Evolutionary conservation across 148 eudicot genomes (phyloP), one percentile per base, ranked within the genome.

Genomic region (Chenopodium quinoa): DNA sequence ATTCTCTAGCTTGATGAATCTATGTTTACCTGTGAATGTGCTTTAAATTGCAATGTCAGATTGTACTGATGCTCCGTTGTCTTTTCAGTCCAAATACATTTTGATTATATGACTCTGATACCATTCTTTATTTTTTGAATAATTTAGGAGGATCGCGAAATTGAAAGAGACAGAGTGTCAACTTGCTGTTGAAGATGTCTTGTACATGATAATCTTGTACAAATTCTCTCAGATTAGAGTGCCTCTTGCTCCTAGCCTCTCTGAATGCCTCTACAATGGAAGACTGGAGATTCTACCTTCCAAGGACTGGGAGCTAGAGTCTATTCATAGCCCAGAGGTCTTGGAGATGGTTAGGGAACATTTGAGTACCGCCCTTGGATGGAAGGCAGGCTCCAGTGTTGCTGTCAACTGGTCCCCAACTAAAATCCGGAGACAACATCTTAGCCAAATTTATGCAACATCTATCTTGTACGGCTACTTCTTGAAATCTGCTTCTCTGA

Each of bases 401-500:
- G 64, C 86, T 7, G 92, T 75, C 76, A 87, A 86, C 78, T 92
- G 98, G 95, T 86, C 98, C 71, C 67, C 83, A 23, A 88, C 90
- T 65, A 31, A 86, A 52, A 76, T 93, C 48, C 80, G 79, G 54
- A 81, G 73, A 79, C 64, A 81, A 13, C 86, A 73, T 34, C 92
- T 93, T 50, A 88, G 85, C 74, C 86, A 72, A 83, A 73, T 88
- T 37, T 96, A 96, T 71, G 56, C 85, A 46, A 85, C 86, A 50
- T 96, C 98, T 2, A 81, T 96, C 78, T 78, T 86, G 27, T 93
- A 84, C 56, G 99, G 99, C 52, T 95, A 93, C 89, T 91, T 95
- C 77, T 76, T 95, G 23, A 93, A 93, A 79, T 90, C 99, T 34
- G 95, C 92, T 71, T 86, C 93, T 29, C 79, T 88, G 63, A 93